Evolutionary conservation across 371 early-diverging fungal genomes (phyloP).

Genomic region (Entomophthora muscae): DNA sequence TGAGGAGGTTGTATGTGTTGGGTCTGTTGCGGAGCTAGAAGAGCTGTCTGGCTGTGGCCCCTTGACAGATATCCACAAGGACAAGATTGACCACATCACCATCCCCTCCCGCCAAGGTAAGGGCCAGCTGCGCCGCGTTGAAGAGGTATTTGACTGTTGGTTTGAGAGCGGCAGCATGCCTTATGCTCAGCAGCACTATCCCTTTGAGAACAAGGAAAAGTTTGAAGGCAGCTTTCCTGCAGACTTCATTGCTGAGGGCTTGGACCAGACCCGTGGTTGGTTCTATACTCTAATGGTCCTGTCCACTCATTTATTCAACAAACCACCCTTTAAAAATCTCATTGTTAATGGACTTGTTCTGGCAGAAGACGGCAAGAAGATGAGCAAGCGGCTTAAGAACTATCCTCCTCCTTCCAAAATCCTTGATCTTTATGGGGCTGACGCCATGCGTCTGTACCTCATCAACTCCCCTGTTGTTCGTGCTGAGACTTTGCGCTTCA

Average conservation of each 20-base stretch:
- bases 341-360: conserved; percentile 98
- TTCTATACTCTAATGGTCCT: conserved; percentile 99
- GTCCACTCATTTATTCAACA: conserved; percentile 94
- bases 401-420: conserved; percentile 94
- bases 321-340: conserved; percentile 98
- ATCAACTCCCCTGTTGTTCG: conserved; percentile 99
- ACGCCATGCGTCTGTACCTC: conserved; percentile 93
- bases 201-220: conserved; percentile 86
- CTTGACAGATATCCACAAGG: conserved; percentile 97
- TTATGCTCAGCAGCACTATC: conserved; percentile 99
- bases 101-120: conserved; percentile 89
- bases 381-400: conserved; percentile 99
- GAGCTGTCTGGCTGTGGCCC: conserved; percentile 68
- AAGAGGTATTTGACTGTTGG: conserved; percentile 99
- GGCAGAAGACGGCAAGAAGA: conserved; percentile 99
- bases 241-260: conserved; percentile 99
- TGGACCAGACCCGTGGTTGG: conserved; percentile 99
- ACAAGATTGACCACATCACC: conserved; percentile 93
- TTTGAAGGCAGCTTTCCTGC: conserved; percentile 93
- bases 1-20: conserved; percentile 87
- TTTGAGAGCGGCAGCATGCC: conserved; percentile 98
- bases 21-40: conserved; percentile 90
- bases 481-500: conserved; percentile 94
- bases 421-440: conserved; percentile 92
- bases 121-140: conserved; percentile 79